Percentiles rank a stretch among this genome's conserved stretches.
phyloP scores from a whole-genome alignment of 2,329 filamentous ascomycete species.

The Teratosphaeria destructans region DNA sequence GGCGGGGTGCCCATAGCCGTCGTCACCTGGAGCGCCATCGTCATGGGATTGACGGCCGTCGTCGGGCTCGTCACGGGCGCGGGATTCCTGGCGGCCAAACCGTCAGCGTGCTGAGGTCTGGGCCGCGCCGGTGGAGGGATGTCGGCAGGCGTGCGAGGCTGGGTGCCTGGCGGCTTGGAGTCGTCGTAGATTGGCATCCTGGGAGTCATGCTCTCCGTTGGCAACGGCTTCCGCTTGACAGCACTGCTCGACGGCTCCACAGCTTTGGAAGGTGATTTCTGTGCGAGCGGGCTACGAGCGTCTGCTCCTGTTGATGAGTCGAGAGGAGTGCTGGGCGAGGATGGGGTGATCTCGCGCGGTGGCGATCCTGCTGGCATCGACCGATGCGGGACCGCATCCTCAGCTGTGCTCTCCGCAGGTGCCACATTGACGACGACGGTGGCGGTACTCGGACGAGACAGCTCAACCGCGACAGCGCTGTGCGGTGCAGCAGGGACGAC shows the following conservation, averaged over 20 bases:
- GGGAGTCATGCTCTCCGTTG: constrained; percentile 2
- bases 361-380: not conserved
- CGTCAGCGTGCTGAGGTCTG: constrained; percentile 10
- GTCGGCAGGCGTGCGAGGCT: constrained; percentile 29
- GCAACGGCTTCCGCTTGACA: constrained; percentile 3
- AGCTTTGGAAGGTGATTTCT: not conserved
- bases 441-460: not conserved
- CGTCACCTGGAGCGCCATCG: not conserved
- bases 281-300: not conserved
- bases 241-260: not conserved
- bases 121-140: constrained; percentile 8
- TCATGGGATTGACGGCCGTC: not conserved
- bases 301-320: not conserved
- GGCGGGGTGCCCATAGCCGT: not conserved
- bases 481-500: not conserved
- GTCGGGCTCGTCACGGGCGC: too few species aligned
- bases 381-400: not conserved
- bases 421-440: not conserved
- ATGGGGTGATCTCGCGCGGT: not conserved
- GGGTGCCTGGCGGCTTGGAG: constrained; percentile 11
- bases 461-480: not conserved
- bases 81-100: not conserved
- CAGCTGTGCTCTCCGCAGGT: not conserved
- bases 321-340: not conserved
- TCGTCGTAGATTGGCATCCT: constrained; percentile 24